These are phyloP conservation scores for Geosmithia morbida DNA, from an alignment of 2,329 filamentous ascomycete genomes.

Conservation along the genomic window DNA sequence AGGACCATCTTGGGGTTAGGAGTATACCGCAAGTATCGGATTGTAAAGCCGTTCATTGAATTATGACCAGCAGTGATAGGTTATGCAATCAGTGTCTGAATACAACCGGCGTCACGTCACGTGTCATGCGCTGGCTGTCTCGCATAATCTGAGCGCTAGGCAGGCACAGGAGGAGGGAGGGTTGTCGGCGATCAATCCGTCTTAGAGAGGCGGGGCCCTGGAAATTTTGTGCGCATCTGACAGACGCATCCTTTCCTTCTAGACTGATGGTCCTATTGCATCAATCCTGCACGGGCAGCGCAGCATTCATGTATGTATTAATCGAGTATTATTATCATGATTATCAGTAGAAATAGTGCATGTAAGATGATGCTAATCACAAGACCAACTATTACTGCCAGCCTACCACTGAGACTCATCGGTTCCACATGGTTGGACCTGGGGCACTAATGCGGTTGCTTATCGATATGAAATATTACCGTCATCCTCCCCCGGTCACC, in stretches of 20 bases:
- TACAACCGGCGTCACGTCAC: not conserved
- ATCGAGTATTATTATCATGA: too few relatives aligned
- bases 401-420: not conserved
- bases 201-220: too few relatives aligned
- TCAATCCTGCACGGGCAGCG: too few relatives aligned
- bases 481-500: not conserved
- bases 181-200: not conserved
- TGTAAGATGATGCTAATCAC: not conserved
- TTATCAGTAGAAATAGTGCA: not conserved
- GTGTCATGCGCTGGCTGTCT: not conserved
- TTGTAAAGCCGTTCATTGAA: not conserved
- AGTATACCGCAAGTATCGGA: too few relatives aligned
- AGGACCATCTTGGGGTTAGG: not conserved
- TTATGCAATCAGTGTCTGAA: not conserved
- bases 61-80: not conserved
- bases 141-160: not conserved
- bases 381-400: not conserved
- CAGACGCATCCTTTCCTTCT: too few relatives aligned
- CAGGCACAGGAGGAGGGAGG: not conserved
- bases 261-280: too few relatives aligned
- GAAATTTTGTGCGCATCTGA: not conserved
- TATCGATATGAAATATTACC: constrained; percentile 1
- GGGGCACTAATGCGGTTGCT: constrained; percentile 1
- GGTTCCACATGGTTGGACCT: not conserved
- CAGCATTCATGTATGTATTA: too few relatives aligned